Base-by-base conservation (phyloP, 2,329 filamentous ascomycete genomes). In the Penicillium sp. region DNA sequence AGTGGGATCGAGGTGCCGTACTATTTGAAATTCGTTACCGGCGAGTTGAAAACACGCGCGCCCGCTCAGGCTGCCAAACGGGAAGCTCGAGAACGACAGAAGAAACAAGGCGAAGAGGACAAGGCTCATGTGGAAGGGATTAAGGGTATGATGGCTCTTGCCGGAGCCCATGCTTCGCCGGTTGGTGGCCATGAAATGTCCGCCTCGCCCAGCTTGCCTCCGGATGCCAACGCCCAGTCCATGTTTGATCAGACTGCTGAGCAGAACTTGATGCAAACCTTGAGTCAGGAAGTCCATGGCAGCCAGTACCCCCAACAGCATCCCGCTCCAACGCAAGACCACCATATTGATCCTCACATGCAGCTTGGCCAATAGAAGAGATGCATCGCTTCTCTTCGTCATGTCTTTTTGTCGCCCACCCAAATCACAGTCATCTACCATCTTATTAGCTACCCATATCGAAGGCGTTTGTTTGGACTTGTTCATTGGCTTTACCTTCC, bases 1-100 rank as follows among this genome's bases (percentile, higher is more conserved):
- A 91, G 86, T 13, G 88, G 88, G 45, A 90, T 89, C 4, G 90
- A 95, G 61, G 90, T 95, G 66, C 90, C 90, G 0, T 89, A 87
- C 59, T 93, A 93, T 58, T 72, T 95, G 24, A 84, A 90, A 61
- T 87, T 86, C 28, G 90, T 95, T 9, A 95, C 90, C 0, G 90
- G 90, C 3, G 90, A 95, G 68, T 73, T 95, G 34, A 91, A 93
- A 69, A 95, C 90, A 0, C 76, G 88, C 12, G 88, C 88, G 0
- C 88, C 88, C 0, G 85, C 81, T 1, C 73, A 75, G 55, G 73
- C 73, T 18, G 72, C 72, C n/a, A 75, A 75, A 54, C 68, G 73
- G 11, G 73, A 75, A 58, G 72, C 72, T 8, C 66, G 70, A n/a
- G 73, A 74, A 49, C 64, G 71, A 12, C 70, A 74, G 50, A 73